Conservation (phyloP, 106 monocot genomes). For the Iris macrosiphon region DNA sequence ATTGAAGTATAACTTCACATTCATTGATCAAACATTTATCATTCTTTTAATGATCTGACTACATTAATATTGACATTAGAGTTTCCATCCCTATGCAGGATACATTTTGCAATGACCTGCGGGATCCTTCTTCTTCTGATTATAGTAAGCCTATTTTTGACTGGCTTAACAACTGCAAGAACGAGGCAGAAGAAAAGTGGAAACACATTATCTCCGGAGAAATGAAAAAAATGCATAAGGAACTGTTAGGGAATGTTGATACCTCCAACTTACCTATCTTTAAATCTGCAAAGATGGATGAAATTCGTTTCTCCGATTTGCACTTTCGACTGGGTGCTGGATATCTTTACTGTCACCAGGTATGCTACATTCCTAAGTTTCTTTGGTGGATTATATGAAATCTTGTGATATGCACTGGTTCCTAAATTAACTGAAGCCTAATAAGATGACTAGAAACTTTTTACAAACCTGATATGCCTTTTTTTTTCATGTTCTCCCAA, state of each 20-base stretch:
- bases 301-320: constrained; percentile 62
- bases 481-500: too few relatives aligned
- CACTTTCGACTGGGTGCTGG: constrained; percentile 76
- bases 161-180: constrained; percentile 59
- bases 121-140: constrained; percentile 58
- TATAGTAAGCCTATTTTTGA: constrained; percentile 76
- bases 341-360: constrained; percentile 97
- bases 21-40: neutral
- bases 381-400: too few relatives aligned
- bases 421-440: too few relatives aligned
- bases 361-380: constrained; percentile 11
- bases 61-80: neutral
- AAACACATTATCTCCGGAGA: constrained; percentile 64
- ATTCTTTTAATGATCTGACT: neutral
- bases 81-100: constrained; percentile 32
- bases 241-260: constrained; percentile 50
- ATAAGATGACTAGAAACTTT: too few relatives aligned
- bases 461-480: too few relatives aligned
- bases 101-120: constrained; percentile 75
- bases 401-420: too few relatives aligned
- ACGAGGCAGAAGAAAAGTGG: constrained; percentile 78
- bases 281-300: constrained; percentile 58
- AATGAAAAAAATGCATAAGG: constrained; percentile 62
- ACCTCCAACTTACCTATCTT: constrained; percentile 49
- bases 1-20: constrained; percentile 53